Base-by-base conservation (phyloP, 352 stramenopile genomes). In the Blastocystis hominis region DNA sequence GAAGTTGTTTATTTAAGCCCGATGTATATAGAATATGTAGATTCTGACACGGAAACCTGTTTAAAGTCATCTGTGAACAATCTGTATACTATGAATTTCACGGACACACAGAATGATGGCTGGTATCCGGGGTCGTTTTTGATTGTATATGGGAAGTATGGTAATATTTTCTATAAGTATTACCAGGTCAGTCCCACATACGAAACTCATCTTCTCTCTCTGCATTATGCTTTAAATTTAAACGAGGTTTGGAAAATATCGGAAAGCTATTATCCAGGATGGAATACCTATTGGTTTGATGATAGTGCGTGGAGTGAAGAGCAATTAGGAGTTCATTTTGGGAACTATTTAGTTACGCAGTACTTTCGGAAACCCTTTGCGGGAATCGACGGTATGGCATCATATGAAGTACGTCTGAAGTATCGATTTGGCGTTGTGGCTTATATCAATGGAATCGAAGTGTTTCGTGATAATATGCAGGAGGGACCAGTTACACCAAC, bases 381-480 rank as follows among this genome's bases (percentile, higher is more conserved):
- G 13, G 77, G 66, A 66, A 36, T 87, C 15, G n/a, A 50, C 3
- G 34, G 53, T 24, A 78, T 78, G 62, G 77, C 56, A 13, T 36
- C 56, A n/a, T 44, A 54, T 61, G 77, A 87, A 6, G 3, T 87
- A 7, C 38, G 63, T 20, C 17, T 87, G 17, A 53, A 77, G 1
- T 75, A 75, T 34, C 36, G 38, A 10, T 40, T 63, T 59, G 77
- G 77, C 10, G 53, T 87, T 24, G 46, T 87, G 17, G 77, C 66
- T 44, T 87, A 87, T 44, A 44, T 87, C 24, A 87, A 87, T 64
- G 77, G 77, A 46, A 24, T 10, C 1, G 77, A 87, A 46, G 44
- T 87, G 4, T 87, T 63, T 24, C 62, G 77, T 40, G 66, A 78
- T 59, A 87, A 87, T 46, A 87, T 87, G 77, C 77, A 54, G 10